Conservation (phyloP, 2,329 filamentous ascomycete genomes). For the Alternaria incomplexa region DNA sequence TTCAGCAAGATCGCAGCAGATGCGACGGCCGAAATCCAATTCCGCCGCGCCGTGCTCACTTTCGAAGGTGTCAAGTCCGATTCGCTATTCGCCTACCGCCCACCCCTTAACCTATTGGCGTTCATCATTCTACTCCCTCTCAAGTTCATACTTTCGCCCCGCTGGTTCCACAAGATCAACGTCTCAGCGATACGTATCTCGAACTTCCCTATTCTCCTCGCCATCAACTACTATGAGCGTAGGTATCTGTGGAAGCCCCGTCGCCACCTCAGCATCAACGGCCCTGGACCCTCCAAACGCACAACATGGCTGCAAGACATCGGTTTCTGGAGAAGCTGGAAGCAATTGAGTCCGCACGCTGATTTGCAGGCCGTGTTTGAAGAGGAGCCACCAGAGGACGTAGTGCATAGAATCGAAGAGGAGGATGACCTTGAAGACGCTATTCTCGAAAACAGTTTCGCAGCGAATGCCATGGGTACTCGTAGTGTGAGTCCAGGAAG, state of each 20-base stretch:
- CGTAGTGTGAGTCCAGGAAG: constrained; percentile 43
- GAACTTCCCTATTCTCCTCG: constrained; percentile 75
- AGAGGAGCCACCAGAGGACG: constrained; percentile 67
- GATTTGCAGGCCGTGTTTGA: constrained; percentile 78
- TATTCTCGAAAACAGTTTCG: constrained; percentile 51
- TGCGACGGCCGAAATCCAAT: constrained; percentile 82
- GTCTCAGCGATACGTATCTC: constrained; percentile 75
- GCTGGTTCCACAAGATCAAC: constrained; percentile 92
- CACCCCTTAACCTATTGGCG: constrained; percentile 83
- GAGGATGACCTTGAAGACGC: constrained; percentile 56
- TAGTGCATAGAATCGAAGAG: constrained; percentile 56
- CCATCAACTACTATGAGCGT: constrained; percentile 75
- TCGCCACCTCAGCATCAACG: constrained; percentile 30
- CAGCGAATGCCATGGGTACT: constrained; percentile 18
- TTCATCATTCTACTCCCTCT: constrained; percentile 76
- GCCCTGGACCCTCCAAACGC: constrained; percentile 47
- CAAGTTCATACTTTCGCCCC: constrained; percentile 76
- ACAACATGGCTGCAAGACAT: constrained; percentile 55
- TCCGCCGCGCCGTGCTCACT: constrained; percentile 78
- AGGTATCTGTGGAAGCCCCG: constrained; percentile 68
- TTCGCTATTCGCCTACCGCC: constrained; percentile 80
- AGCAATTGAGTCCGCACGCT: constrained; percentile 70
- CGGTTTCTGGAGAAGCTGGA: constrained; percentile 63
- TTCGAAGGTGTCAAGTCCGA: constrained; percentile 87
- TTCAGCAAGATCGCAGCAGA: constrained; percentile 80